phyloP scores from a whole-genome alignment of 2,329 filamentous ascomycete species.

The Camptophora hylomeconis region DNA sequence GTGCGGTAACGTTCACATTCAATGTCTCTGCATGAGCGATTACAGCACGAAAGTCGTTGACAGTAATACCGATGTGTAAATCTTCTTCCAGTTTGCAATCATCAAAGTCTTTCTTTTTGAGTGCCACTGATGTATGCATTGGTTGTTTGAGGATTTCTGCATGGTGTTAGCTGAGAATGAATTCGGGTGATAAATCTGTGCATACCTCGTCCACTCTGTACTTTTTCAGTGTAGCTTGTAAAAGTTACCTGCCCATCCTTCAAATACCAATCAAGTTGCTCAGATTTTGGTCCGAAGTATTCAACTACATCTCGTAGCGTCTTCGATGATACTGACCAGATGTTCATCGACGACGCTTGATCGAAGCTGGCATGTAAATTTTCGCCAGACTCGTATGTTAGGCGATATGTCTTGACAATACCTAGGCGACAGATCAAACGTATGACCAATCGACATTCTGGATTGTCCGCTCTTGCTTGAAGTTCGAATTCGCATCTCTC shows the following conservation, averaged over 20 bases:
- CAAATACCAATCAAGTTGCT: constrained; percentile 49
- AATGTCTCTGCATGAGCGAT: constrained; percentile 49
- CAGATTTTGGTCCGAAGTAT: constrained; percentile 51
- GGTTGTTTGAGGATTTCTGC: constrained; percentile 51
- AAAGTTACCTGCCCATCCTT: constrained; percentile 46
- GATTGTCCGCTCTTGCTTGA: constrained; percentile 41
- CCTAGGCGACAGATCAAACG: constrained; percentile 51
- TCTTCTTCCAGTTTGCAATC: constrained; percentile 45
- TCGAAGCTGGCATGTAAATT: constrained; percentile 54
- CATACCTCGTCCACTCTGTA: constrained; percentile 45
- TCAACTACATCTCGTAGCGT: constrained; percentile 49
- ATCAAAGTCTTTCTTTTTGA: constrained; percentile 50
- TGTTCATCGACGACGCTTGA: constrained; percentile 39
- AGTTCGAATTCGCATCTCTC: constrained; percentile 50
- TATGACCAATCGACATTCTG: constrained; percentile 48
- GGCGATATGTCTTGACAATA: constrained; percentile 51
- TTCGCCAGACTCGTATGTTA: constrained; percentile 50
- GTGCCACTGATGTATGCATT: constrained; percentile 50
- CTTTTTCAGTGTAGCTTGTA: constrained; percentile 54
- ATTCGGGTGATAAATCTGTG: background rate
- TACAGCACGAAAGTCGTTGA: constrained; percentile 54
- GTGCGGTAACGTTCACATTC: constrained; percentile 40
- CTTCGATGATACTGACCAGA: constrained; percentile 45
- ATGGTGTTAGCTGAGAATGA: constrained; percentile 8
- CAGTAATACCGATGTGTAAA: constrained; percentile 48